Evolutionary conservation across 139 green algal genomes (phyloP).

Genomic region (Chlamydomonas incerta): DNA sequence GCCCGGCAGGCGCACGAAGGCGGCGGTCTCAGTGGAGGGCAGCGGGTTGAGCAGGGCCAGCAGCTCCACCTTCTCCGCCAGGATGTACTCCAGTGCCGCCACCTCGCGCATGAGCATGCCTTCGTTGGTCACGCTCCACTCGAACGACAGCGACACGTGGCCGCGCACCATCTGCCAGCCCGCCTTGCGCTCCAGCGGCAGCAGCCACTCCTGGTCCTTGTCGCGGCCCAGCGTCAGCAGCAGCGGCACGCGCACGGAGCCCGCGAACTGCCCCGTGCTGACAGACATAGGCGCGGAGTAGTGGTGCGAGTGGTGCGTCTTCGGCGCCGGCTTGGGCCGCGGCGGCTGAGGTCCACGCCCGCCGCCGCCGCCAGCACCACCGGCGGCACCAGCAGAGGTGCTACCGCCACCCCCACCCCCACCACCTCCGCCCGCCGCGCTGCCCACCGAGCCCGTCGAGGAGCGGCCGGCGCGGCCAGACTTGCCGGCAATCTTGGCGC

Average conservation of each 20-base stretch:
- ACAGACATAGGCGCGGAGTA: constrained; percentile 16
- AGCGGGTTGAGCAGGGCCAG: constrained; percentile 75
- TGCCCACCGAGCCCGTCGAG: too few relatives aligned
- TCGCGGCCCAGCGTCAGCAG: constrained; percentile 66
- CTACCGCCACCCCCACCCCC: not conserved
- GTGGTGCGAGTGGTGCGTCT: too few relatives aligned
- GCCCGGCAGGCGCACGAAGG: constrained; percentile 32
- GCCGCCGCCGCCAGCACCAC: not conserved
- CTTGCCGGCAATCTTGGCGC: too few relatives aligned
- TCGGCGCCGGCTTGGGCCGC: too few relatives aligned
- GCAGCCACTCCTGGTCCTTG: not conserved
- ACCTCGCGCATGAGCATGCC: constrained; percentile 83
- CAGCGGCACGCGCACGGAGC: constrained; percentile 71
- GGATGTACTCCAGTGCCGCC: constrained; percentile 73
- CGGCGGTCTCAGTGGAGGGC: not conserved
- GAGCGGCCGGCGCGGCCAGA: too few relatives aligned
- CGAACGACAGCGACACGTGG: constrained; percentile 68
- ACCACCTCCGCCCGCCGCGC: not conserved
- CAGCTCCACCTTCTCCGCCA: constrained; percentile 78
- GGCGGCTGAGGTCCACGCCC: too few relatives aligned
- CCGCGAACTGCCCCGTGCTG: constrained; percentile 52
- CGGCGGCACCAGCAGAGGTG: not conserved
- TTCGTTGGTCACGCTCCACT: constrained; percentile 82
- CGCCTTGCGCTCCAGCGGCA: constrained; percentile 30
- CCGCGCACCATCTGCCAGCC: constrained; percentile 45